Evolutionary conservation across 192 early-diverging fungal species (phyloP).

Genomic region (Mortierella claussenii): DNA sequence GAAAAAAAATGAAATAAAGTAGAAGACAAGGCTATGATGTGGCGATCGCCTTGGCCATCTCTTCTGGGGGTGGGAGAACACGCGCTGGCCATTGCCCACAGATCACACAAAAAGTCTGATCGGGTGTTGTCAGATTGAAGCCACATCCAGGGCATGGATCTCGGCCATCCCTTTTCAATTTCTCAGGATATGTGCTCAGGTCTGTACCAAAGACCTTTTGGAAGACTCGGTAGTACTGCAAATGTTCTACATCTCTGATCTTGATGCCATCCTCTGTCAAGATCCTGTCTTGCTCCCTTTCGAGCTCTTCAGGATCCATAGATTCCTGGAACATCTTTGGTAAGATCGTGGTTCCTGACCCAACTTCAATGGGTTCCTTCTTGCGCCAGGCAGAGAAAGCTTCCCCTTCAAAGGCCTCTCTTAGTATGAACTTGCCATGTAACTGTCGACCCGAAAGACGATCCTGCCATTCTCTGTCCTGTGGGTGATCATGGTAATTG

Average conservation of each 20-base stretch:
- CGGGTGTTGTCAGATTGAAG: slow-evolving; percentile 62
- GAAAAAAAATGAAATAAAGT: too few relatives aligned
- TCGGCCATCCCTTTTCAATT: slow-evolving; percentile 50
- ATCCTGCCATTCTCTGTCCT: slow-evolving; percentile 43
- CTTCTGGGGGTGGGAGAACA: slow-evolving; percentile 37
- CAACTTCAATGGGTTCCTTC: slow-evolving; percentile 76
- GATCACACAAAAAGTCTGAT: slow-evolving; percentile 69
- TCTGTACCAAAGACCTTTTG: slow-evolving; percentile 52
- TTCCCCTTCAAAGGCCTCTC: slow-evolving; percentile 69
- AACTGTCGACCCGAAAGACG: slow-evolving; percentile 23
- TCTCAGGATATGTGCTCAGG: slow-evolving; percentile 23
- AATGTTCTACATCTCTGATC: slow-evolving; percentile 70
- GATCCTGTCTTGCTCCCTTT: slow-evolving; percentile 45
- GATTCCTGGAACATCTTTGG: slow-evolving; percentile 58
- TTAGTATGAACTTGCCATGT: slow-evolving; percentile 70
- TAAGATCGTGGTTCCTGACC: slow-evolving; percentile 67
- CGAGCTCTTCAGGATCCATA: slow-evolving; percentile 29
- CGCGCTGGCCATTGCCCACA: slow-evolving; percentile 74
- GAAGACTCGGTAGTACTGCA: slow-evolving; percentile 70
- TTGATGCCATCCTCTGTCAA: slow-evolving; percentile 58
- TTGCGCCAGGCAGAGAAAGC: slow-evolving; percentile 67
- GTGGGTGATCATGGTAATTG: slow-evolving; percentile 48
- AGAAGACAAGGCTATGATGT: background rate
- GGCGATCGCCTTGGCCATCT: slow-evolving; percentile 10
- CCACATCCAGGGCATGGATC: slow-evolving; percentile 73